Evolutionary conservation across 129 eudicot genomes (phyloP).

Genomic region (Chrysanthemum lavandulifolium): DNA sequence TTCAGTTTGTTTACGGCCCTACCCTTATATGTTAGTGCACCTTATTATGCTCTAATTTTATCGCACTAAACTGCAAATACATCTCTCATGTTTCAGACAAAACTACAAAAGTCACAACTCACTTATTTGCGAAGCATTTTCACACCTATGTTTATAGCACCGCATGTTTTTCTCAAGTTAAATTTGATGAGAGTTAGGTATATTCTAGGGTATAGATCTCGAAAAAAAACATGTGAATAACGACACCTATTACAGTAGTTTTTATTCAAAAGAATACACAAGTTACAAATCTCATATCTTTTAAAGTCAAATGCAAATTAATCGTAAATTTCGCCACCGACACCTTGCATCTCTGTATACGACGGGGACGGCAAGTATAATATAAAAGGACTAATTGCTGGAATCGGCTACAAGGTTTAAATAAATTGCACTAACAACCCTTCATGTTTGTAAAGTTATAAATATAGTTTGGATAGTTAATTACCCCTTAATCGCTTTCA

Average conservation of each 20-base stretch:
- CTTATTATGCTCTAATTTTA: too few relatives aligned
- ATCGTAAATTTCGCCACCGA: slow-evolving; percentile 7
- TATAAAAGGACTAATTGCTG: background rate
- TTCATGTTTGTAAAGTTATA: background rate
- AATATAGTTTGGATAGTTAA: too few relatives aligned
- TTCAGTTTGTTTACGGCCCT: too few relatives aligned
- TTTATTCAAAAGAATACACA: too few relatives aligned
- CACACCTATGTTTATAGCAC: too few relatives aligned
- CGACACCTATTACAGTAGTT: background rate
- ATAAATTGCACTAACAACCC: background rate
- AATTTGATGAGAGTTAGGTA: background rate
- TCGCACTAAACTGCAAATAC: too few relatives aligned
- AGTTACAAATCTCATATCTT: slow-evolving; percentile 12
- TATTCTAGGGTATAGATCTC: slow-evolving; percentile 12
- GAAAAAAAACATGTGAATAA: background rate
- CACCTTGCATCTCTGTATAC: background rate
- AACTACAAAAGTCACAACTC: too few relatives aligned
- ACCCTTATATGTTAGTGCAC: too few relatives aligned
- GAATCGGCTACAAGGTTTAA: background rate
- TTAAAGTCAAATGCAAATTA: slow-evolving; percentile 13
- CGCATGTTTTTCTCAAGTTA: too few relatives aligned
- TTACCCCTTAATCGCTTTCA: too few relatives aligned
- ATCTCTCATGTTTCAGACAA: too few relatives aligned
- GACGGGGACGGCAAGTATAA: slow-evolving; percentile 1
- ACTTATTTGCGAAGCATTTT: too few relatives aligned